A percentile compares a stretch with the other conserved stretches of the same genome.
phyloP scores from a whole-genome alignment of 768 basidiomycete species.

The Hericium rajendrae region DNA sequence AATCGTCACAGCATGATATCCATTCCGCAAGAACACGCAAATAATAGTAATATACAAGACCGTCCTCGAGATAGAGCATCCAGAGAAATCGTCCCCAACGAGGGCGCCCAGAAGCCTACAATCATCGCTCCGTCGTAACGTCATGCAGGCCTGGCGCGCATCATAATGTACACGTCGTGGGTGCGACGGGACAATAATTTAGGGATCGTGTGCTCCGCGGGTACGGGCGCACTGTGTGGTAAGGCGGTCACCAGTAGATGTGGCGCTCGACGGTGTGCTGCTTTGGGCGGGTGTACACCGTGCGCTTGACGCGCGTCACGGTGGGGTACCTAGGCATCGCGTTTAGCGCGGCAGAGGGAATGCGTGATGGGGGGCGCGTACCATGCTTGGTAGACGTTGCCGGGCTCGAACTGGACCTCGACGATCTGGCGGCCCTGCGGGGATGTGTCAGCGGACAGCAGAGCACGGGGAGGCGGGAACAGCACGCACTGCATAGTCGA shows the following conservation, averaged over 20 bases:
- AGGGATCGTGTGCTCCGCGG: neutral
- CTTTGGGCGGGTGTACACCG: constrained; percentile 41
- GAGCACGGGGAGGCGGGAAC: neutral
- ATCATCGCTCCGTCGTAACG: neutral
- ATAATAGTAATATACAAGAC: constrained; percentile 12
- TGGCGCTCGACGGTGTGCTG: constrained; percentile 61
- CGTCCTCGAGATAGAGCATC: neutral
- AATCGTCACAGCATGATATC: neutral
- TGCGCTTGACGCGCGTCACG: constrained; percentile 69
- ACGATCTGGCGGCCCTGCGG: constrained; percentile 71
- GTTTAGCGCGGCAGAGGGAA: neutral
- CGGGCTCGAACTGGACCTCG: constrained; percentile 69
- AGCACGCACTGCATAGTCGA: constrained; percentile 54
- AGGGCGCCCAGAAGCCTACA: neutral
- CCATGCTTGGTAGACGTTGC: constrained; percentile 63
- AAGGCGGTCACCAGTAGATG: constrained; percentile 51
- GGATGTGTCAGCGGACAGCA: neutral
- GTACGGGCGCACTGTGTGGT: neutral
- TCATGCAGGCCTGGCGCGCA: neutral
- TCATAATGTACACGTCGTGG: neutral
- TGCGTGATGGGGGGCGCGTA: constrained; percentile 13
- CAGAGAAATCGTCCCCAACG: neutral
- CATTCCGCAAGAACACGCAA: constrained; percentile 5
- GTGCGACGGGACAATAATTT: neutral
- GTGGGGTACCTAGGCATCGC: constrained; percentile 52